Conservation (phyloP, 352 stramenopile genomes). For the Phytophthora foliorum region DNA sequence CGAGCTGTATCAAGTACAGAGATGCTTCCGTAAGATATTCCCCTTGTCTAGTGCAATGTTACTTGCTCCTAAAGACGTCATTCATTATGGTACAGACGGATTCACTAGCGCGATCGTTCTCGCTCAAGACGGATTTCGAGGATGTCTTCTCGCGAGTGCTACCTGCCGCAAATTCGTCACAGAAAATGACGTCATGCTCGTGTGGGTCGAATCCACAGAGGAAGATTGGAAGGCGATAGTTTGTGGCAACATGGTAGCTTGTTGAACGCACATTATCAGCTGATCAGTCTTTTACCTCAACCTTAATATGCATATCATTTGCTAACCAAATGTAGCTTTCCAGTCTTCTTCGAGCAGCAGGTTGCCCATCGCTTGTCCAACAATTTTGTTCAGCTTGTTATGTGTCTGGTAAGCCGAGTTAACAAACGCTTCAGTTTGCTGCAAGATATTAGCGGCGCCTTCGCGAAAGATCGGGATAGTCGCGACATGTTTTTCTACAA, state of each 20-base stretch:
- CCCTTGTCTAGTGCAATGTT: too few relatives aligned
- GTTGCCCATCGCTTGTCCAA: conserved; percentile 13
- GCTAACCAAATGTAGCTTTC: conserved; percentile 36
- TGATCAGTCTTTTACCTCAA: neutral
- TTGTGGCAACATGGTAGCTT: too few relatives aligned
- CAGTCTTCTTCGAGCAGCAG: conserved; percentile 26
- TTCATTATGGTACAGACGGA: conserved; percentile 1
- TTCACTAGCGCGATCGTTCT: conserved; percentile 6
- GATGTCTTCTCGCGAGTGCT: neutral
- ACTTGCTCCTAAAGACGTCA: neutral
- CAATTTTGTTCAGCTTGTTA: neutral
- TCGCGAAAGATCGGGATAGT: conserved; percentile 54
- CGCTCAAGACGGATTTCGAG: neutral
- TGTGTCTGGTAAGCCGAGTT: neutral
- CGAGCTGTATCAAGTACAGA: neutral
- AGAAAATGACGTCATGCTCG: conserved; percentile 39
- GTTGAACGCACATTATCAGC: too few relatives aligned
- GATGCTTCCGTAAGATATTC: conserved; percentile 8
- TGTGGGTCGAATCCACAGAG: conserved; percentile 43
- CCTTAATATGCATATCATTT: neutral
- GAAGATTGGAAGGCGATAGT: neutral
- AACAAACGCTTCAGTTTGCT: neutral
- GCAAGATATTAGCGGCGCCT: conserved; percentile 11
- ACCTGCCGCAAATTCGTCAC: conserved; percentile 47
- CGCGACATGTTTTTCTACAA: conserved; percentile 53